Conservation (phyloP, 495 filamentous ascomycete species). For the Penicillium parvum region DNA sequence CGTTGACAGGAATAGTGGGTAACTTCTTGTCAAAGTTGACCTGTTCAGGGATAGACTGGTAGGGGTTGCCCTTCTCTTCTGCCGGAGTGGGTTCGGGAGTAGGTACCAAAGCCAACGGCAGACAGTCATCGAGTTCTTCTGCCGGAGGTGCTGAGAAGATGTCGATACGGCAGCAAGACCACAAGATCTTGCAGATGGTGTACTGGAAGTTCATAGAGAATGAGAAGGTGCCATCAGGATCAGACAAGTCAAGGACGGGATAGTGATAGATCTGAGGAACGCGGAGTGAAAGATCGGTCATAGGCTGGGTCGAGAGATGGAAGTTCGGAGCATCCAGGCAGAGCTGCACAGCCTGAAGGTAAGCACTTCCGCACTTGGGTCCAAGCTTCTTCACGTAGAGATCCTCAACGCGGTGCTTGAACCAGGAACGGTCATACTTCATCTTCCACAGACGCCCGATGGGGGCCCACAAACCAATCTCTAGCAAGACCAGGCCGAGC, state of each 20-base stretch:
- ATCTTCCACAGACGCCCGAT: constrained; percentile 63
- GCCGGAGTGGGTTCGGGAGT: constrained; percentile 29
- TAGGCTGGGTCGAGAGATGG: constrained; percentile 51
- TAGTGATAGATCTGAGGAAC: constrained; percentile 46
- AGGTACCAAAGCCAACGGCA: constrained; percentile 43
- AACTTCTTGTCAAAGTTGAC: constrained; percentile 22
- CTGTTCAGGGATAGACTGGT: constrained; percentile 11
- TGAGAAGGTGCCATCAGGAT: constrained; percentile 43
- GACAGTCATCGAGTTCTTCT: constrained; percentile 43
- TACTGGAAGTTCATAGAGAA: constrained; percentile 49
- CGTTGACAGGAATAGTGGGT: constrained; percentile 20
- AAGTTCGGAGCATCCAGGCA: constrained; percentile 75
- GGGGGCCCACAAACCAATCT: constrained; percentile 86
- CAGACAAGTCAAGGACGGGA: constrained; percentile 44
- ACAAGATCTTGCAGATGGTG: constrained; percentile 42
- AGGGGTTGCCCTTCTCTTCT: constrained; percentile 21
- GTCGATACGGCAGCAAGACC: constrained; percentile 44
- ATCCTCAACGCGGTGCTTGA: constrained; percentile 58
- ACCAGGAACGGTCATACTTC: constrained; percentile 60
- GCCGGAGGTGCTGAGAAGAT: constrained; percentile 41
- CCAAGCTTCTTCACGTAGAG: constrained; percentile 62
- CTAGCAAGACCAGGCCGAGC: constrained; percentile 75
- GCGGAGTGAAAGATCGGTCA: constrained; percentile 41
- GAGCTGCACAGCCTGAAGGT: constrained; percentile 74
- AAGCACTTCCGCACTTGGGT: constrained; percentile 69